phyloP scores from a whole-genome alignment of 2,329 filamentous ascomycete genomes.

The Annulohypoxylon truncatum region DNA sequence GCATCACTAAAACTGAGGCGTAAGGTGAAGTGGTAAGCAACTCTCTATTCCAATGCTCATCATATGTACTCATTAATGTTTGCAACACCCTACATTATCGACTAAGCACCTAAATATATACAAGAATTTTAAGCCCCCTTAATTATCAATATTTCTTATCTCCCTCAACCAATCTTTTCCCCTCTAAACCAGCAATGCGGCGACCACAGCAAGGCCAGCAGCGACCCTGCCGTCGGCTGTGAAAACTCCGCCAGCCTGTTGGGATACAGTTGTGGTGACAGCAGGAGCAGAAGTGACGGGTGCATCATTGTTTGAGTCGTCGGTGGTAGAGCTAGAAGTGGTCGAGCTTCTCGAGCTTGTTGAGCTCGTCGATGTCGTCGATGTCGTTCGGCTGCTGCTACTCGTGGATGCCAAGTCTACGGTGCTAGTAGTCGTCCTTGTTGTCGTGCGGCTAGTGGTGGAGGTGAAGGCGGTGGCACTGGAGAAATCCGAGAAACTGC shows the following conservation, averaged over 20 bases:
- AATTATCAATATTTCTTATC: background rate
- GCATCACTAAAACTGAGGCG: background rate
- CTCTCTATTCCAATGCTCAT: background rate
- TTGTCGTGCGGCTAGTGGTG: slow-evolving; percentile 29
- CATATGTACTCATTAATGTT: slow-evolving; percentile 4
- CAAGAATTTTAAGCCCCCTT: slow-evolving; percentile 10
- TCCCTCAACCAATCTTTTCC: background rate
- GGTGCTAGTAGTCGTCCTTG: slow-evolving; percentile 16
- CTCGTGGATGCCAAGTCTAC: slow-evolving; percentile 13
- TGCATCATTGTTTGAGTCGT: background rate
- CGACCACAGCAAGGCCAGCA: slow-evolving; percentile 38
- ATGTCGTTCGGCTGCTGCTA: slow-evolving; percentile 4
- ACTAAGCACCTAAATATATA: slow-evolving; percentile 17
- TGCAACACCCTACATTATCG: slow-evolving; percentile 1
- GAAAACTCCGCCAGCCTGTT: slow-evolving; percentile 36
- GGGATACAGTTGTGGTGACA: slow-evolving; percentile 24
- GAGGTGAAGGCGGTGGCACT: slow-evolving; percentile 21
- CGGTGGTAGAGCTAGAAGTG: background rate
- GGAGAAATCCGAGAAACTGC: slow-evolving; percentile 9
- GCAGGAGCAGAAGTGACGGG: slow-evolving; percentile 23
- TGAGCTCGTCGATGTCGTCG: background rate
- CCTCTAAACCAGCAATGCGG: slow-evolving; percentile 37
- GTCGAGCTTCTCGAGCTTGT: slow-evolving; percentile 9
- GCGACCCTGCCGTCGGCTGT: slow-evolving; percentile 33
- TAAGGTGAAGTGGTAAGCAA: background rate